Base-by-base conservation (phyloP, 2,329 filamentous ascomycete genomes). In the Arachnomyces sp. region DNA sequence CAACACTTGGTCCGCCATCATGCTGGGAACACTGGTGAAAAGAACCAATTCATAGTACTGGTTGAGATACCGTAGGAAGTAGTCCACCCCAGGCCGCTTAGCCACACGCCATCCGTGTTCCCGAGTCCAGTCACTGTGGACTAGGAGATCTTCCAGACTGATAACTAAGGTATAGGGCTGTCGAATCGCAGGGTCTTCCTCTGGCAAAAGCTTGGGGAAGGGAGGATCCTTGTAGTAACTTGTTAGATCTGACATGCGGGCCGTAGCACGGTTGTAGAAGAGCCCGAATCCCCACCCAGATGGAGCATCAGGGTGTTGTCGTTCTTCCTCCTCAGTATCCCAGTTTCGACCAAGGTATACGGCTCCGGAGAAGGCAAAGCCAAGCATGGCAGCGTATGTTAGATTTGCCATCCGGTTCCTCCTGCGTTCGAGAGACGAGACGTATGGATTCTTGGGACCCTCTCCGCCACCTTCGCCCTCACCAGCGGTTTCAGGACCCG, bases 11-110 rank as follows among this genome's bases (percentile, higher is more conserved):
- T 95, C 88, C 18, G 81, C 90, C 59, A 86, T 83, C 56, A 79
- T 81, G 56, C 81, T 86, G 1, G 90, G 88, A 34, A 92, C 82
- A 30, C 78, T 85, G 25, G 92, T 98, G 69, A 96, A 98, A 49
- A 98, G 79, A 38, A 96, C 92, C 40, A 98, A 73, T 64, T 98
- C 92, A 60, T 95, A 98, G 73, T 98, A 96, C 64, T 95, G 89
- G 65, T 85, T 90, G 36, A 98, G 76, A 63, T 98, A 98, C 57
- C 86, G 85, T 48, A 98, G 70, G 70, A 98, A 98, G 70, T 98
- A 98, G 67, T 98, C 92, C 46, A 93, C 77, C 34, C 92, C 92
- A 28, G 92, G 92, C 36, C 92, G 79, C 71, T 98, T 98, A 18
- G 92, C 92, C 46, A 93, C 76, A 51, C 90, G 80, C 88, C 92